These are phyloP conservation scores for Trichophyton verrucosum DNA, from an alignment of 2,329 filamentous ascomycete genomes.

Conservation along the genomic window DNA sequence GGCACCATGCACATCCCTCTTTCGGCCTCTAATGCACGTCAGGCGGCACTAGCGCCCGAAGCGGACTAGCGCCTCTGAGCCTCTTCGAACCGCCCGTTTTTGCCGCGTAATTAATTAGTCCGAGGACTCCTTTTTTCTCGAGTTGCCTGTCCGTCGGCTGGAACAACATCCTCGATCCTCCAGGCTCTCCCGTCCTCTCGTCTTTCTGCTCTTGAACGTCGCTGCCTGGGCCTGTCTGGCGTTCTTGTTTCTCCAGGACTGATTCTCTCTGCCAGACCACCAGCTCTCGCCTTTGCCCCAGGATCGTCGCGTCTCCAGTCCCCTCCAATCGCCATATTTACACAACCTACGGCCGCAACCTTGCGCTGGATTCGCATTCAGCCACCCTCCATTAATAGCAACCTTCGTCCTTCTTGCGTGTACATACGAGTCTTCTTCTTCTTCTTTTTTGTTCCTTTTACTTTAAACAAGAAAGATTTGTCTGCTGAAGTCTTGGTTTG, in stretches of 20 bases:
- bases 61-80: neutral
- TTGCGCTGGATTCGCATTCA: neutral
- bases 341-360: neutral
- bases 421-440: neutral
- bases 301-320: neutral
- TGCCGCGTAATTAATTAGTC: constrained; percentile 1
- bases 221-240: neutral
- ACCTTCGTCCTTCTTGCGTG: neutral
- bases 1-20: neutral
- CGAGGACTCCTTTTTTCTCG: neutral
- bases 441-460: neutral
- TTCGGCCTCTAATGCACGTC: neutral
- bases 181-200: neutral
- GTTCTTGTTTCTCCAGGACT: neutral
- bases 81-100: constrained; percentile 1
- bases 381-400: constrained; percentile 1
- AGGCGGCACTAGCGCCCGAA: neutral
- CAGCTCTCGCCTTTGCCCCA: neutral
- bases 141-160: neutral
- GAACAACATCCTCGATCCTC: neutral
- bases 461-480: neutral
- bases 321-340: neutral
- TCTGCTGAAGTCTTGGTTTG: neutral
- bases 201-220: neutral
- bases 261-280: neutral